phyloP scores from a whole-genome alignment of 164 flowering plant species.

The Akebia trifoliata region DNA sequence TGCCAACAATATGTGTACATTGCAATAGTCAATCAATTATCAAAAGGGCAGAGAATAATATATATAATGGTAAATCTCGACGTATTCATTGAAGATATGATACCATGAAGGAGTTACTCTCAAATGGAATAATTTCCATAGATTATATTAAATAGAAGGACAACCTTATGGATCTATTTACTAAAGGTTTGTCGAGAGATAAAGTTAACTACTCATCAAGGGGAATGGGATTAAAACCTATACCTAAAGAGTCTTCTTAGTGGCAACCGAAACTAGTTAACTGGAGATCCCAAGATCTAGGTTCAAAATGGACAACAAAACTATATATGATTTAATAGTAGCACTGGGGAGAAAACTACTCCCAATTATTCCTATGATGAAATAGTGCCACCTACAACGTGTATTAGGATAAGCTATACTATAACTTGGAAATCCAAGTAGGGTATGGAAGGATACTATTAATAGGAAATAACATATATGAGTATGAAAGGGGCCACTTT shows the following conservation, averaged over 20 bases:
- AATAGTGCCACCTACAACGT: not conserved
- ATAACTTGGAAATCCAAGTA: too few relatives aligned
- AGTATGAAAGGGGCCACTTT: not conserved
- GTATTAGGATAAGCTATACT: not conserved
- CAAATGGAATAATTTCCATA: not conserved
- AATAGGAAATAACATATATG: constrained; percentile 3
- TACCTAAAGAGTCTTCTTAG: not conserved
- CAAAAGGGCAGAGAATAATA: not conserved
- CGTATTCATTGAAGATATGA: not conserved
- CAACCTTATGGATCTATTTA: too few relatives aligned
- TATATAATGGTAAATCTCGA: not conserved
- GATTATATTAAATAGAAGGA: too few relatives aligned
- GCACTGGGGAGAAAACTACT: not conserved
- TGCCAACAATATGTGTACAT: not conserved
- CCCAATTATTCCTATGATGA: not conserved
- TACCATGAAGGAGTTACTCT: not conserved
- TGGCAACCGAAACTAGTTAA: not conserved
- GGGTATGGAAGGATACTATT: constrained; percentile 4
- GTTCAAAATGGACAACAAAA: not conserved
- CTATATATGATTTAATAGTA: not conserved
- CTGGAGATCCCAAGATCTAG: constrained; percentile 4
- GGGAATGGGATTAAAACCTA: not conserved
- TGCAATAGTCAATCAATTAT: not conserved
- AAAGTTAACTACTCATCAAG: not conserved
- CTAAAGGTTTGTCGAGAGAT: not conserved